Base-by-base conservation (phyloP, 169 alveolate species). In the Fabrea salina region DNA sequence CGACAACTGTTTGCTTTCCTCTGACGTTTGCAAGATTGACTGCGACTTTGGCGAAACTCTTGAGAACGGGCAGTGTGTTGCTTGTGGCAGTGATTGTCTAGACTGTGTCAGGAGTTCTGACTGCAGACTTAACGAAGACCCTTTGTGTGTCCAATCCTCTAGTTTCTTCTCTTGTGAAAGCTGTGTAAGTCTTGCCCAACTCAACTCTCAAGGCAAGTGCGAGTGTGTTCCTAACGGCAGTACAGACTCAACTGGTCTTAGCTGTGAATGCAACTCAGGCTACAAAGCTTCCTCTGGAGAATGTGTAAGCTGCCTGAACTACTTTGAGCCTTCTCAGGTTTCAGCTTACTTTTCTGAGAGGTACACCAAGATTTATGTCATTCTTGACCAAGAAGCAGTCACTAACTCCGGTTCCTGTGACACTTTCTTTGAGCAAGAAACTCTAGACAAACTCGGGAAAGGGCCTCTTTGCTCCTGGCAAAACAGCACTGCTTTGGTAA, bases 301-400 rank as follows among this genome's bases (percentile, higher is more conserved):
- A n/a, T 58, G 71, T 25, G 35, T 43, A 1, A 58, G 19, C 6
- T 58, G 71, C 33, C 49, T 37, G 4, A 6, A 27, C 33, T 58
- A 58, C 4, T 58, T 58, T 0, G 71, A 27, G 0, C 16, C 43
- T 4, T 30, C 0, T 27, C 49, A 58, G n/a, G 43, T n/a, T 4
- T 30, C 22, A 6, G 71, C 71, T 58, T 58, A 58, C 33, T 58
- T 58, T 35, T 58, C 71, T 27, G 71, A 58, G 43, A 43, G 33
- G 3, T 58, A 27, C 33, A 58, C 19, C 25, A 58, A 6, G 7
- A 35, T 58, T 0, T 6, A 30, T 6, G 33, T 58, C 19, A 32
- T 6, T 25, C 33, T 58, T n/a, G n/a, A n/a, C n/a, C n/a, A n/a
- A n/a, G 33, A 22, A 5, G 71, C 49, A 27, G 27, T 51, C 1